phyloP scores from a whole-genome alignment of 345 rosid species.

The Corchorus capsularis region DNA sequence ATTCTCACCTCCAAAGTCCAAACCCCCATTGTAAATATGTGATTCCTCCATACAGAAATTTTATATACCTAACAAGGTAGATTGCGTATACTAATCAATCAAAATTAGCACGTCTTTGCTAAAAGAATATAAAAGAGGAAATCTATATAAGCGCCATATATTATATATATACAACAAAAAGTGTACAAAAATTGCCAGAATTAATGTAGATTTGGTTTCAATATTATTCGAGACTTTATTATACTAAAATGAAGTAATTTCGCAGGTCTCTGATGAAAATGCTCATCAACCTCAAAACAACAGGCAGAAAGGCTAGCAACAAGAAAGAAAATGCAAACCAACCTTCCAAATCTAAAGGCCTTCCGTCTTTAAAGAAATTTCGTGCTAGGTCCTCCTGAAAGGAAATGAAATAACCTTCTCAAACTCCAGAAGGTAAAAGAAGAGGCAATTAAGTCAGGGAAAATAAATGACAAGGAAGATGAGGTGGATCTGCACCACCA shows the following conservation, averaged over 20 bases:
- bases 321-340: slow-evolving; percentile 19
- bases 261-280: not conserved
- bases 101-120: not conserved
- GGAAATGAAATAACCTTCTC: slow-evolving; percentile 16
- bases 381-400: slow-evolving; percentile 70
- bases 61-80: not conserved
- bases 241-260: slow-evolving; percentile 2
- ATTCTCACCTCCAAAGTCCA: not conserved
- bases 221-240: not conserved
- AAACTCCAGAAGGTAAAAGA: not conserved
- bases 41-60: too few species aligned
- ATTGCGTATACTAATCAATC: not conserved
- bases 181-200: not conserved
- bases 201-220: not conserved
- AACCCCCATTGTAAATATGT: not conserved
- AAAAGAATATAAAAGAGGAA: not conserved
- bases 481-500: not conserved
- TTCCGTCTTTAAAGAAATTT: slow-evolving; percentile 85
- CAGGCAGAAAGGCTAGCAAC: not conserved
- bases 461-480: not conserved
- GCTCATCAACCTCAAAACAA: not conserved
- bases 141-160: not conserved
- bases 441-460: not conserved
- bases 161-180: not conserved
- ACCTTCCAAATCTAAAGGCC: slow-evolving; percentile 89